A percentile compares a stretch with the other conserved stretches of the same genome.
phyloP scores from a whole-genome alignment of 1,284 basidiomycete genomes.

The Sanguinoderma infundibulare region DNA sequence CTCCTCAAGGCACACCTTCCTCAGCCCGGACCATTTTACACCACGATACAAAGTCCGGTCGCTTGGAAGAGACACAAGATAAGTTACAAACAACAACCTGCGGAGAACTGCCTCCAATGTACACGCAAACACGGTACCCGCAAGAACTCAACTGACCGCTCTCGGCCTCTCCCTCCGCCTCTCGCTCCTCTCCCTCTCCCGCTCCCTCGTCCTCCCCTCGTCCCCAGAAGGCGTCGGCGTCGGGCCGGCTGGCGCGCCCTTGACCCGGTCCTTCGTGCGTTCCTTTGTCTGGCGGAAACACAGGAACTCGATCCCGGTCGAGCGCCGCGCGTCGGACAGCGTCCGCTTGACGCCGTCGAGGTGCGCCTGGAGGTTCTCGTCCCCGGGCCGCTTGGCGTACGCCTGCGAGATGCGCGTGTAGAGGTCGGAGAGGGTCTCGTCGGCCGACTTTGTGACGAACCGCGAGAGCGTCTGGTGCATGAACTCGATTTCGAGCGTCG shows the following conservation, averaged over 20 bases:
- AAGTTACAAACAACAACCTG: not conserved
- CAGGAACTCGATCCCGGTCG: slow-evolving; percentile 94
- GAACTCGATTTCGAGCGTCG: slow-evolving; percentile 98
- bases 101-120: not conserved
- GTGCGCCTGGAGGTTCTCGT: slow-evolving; percentile 85
- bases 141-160: not conserved
- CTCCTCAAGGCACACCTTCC: not conserved
- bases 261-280: slow-evolving; percentile 36
- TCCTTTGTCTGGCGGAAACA: slow-evolving; percentile 81
- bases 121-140: not conserved
- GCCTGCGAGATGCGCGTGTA: slow-evolving; percentile 95
- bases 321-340: slow-evolving; percentile 83
- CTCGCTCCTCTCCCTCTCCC: not conserved
- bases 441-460: slow-evolving; percentile 84
- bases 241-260: not conserved
- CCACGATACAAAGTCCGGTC: not conserved
- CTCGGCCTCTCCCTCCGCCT: slow-evolving; percentile 9
- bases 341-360: slow-evolving; percentile 93
- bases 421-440: slow-evolving; percentile 84
- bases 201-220: not conserved
- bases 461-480: slow-evolving; percentile 93
- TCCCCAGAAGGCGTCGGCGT: not conserved
- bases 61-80: not conserved
- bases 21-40: not conserved
- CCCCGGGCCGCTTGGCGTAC: slow-evolving; percentile 80